Base-by-base conservation (phyloP, 2,329 filamentous ascomycete species). In the Sporothrix pseudoabietina region DNA sequence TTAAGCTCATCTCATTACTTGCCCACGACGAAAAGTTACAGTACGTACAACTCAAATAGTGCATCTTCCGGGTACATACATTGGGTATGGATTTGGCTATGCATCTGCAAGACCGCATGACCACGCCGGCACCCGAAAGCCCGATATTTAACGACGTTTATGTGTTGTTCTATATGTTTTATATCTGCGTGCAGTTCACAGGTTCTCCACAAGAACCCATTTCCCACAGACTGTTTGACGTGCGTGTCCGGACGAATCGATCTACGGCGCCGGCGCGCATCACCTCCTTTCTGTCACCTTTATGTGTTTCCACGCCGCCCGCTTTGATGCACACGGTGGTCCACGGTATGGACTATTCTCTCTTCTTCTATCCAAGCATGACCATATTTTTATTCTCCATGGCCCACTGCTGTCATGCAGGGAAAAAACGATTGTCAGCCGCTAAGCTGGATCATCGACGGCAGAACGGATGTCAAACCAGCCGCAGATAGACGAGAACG, bases 161-260 rank as follows among this genome's bases (percentile, higher is more conserved):
- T 66, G 44, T 49, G 7, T 22, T 68, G 41, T 47, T 35, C 52
- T 52, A 32, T 52, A 10, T 52, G 5, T 35, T 52, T 52, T n/a
- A 49, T 68, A 10, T 35, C 9, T 49, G 4, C 26, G 3, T 52
- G 16, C 6, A 35, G 5, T 6, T 22, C 26, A 22, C 14, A 19
- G 4, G 7, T 35, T 35, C 26, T 32, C 44, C 49, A 39, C 47
- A 52, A 16, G 16, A 35, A 44, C 72, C 69, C 69, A 32, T 61
- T 61, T 69, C 59, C 54, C 39, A 14, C 26, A 9, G 19, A 61
- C 61, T 54, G 72, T 73, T 73, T 73, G 72, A 73, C 59, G 26
- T 73, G 66, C 69, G 72, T 73, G 72, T 71, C 72, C 69, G 61
- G 72, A 59, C 69, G 69, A 71, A 54, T 68, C 61, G 72, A 73